Evolutionary conservation across 371 early-diverging fungal species (phyloP), one percentile per base, ranked within the genome.

Genomic region (Capillidium heterosporum): DNA sequence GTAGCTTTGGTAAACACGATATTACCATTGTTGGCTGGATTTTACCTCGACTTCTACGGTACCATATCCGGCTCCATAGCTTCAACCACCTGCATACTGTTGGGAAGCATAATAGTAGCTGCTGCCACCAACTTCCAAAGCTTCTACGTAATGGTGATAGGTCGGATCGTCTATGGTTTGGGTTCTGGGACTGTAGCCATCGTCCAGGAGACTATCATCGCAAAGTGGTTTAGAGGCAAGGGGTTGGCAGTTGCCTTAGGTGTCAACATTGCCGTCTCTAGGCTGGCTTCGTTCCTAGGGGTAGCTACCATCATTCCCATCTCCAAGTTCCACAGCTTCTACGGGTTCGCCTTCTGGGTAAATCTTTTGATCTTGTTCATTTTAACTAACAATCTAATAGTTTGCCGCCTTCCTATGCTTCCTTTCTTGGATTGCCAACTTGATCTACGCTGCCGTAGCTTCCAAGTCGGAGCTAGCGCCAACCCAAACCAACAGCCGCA

Each of bases 1-100:
- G 71, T 75, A 0, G 65, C 71, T 10, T 69, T 74, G 32, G 67
- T 76, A 44, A 74, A 74, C 55, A 76, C 77, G 0, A 63, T 76
- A 32, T 67, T 76, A 40, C 77, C 77, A n/a, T 66, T 74, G 39
- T 60, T 68, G 2, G 74, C 72, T 51, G 62, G 61, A 1, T 32
- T 62, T 1, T 57, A 56, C 17, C 32, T 62, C 40, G 59, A 62
- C 47, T 44, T n/a, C 32, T 59, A 62, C 44, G 65, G 62, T 11
- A 42, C 58, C 17, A 41, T 47, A 21, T 23, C 17, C 23, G 60
- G 61, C 0, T 49, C 62, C 15, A 43, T 62, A 17, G 13, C 51
- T 8, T 41, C 62, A 15, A 54, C 56, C 26, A 52, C 54, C 10
- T 26, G 43, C 17, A 54, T 64, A 41, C 21, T 54, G 26, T 4